Conservation (phyloP, 495 filamentous ascomycete genomes). For the Elaphomyces granulatus region DNA sequence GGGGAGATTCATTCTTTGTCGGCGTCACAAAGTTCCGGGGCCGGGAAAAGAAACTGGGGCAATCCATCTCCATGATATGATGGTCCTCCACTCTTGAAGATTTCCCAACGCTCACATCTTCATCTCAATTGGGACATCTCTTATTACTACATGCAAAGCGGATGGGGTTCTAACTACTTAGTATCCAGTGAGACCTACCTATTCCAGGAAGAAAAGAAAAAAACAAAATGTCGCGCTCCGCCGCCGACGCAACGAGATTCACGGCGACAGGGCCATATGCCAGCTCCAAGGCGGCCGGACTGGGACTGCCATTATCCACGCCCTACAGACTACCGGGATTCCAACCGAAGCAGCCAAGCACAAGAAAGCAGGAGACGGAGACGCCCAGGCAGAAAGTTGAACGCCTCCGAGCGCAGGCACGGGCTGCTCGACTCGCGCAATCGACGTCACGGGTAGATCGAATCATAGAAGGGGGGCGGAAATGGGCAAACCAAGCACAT, state of each 20-base stretch:
- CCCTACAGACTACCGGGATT: constrained; percentile 26
- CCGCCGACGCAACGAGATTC: constrained; percentile 89
- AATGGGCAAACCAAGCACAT: constrained; percentile 73
- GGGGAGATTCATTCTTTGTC: too few species aligned
- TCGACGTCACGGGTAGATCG: constrained; percentile 49
- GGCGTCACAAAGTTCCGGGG: too few species aligned
- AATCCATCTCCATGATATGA: too few species aligned
- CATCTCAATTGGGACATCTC: too few species aligned
- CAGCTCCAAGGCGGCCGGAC: constrained; percentile 44
- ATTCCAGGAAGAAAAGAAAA: too few species aligned
- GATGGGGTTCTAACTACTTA: too few species aligned
- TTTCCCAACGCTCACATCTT: too few species aligned
- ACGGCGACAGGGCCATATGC: constrained; percentile 85
- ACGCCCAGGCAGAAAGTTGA: constrained; percentile 83
- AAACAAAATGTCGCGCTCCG: constrained; percentile 70
- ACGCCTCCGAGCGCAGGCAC: constrained; percentile 68
- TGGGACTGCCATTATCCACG: constrained; percentile 14
- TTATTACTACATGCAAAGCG: too few species aligned
- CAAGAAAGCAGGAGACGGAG: constrained; percentile 35
- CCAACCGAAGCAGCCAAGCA: constrained; percentile 3
- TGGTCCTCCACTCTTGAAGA: too few species aligned
- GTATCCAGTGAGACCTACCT: too few species aligned
- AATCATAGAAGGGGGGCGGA: constrained; percentile 50
- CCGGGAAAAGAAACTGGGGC: too few species aligned
- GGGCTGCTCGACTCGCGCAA: constrained; percentile 49